Evolutionary conservation across 2,329 filamentous ascomycete species (phyloP), one percentile per base, ranked within the genome.

Genomic region (Pseudocercospora cruenta): DNA sequence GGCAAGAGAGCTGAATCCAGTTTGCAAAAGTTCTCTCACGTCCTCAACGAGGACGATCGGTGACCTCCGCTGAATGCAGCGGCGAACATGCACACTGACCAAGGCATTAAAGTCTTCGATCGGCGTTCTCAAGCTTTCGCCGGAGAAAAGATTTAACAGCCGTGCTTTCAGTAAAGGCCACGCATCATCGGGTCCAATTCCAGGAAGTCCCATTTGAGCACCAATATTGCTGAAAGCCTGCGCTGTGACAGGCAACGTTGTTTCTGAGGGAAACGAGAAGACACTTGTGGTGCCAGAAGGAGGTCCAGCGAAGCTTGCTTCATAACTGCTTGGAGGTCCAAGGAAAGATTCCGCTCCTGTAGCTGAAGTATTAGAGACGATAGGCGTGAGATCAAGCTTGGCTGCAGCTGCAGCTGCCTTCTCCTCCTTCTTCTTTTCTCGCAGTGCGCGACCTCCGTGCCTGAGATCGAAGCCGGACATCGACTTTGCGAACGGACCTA

Each of bases 1-100:
- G 71, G 97, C 94, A 2, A 99, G 84, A 1, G 91, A 93, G 31
- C 87, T 85, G 75, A 98, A 99, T 1, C 95, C 95, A 0, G 91
- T 91, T n/a, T 84, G 81, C 1, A 95, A 82, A 3, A 95, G 83
- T 71, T 94, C 91, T 58, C 89, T 85, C 8, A 95, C 79, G 72
- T 95, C 92, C 70, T 94, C 91, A 10, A 94, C 82, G 65, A 95
- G 87, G 45, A 88, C 82, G 60, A 88, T 87, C 0, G 91, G 90
- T 0, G 88, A 86, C 49, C 91, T 86, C 64, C 90, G 88, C 75
- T 92, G 89, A 58, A 94, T 87, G 76, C 91, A 94, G 67, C 89
- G 90, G 73, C 91, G 88, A 12, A 95, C 88, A 75, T 95, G 91
- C 71, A 92, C 86, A 69, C 85, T 86, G n/a, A 94, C 91, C 1